These are phyloP conservation scores for Neospermospora avenae DNA, from an alignment of 2,329 filamentous ascomycete genomes.

Conservation along the genomic window DNA sequence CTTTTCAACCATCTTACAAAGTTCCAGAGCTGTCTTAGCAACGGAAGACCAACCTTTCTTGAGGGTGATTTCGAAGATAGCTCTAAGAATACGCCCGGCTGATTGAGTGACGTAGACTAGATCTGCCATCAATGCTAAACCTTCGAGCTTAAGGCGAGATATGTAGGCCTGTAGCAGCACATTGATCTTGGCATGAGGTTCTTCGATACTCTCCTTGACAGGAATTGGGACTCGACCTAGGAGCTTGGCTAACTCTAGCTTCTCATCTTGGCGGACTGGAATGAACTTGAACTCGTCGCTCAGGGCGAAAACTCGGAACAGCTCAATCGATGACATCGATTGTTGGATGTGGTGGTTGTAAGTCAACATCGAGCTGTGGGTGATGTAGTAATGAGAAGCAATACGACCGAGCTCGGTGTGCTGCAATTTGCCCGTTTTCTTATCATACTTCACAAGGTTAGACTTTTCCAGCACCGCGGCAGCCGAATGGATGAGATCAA, in stretches of 20 bases:
- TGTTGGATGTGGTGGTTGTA: slow-evolving; percentile 96
- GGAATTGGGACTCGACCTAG: slow-evolving; percentile 88
- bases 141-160: slow-evolving; percentile 88
- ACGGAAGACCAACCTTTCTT: slow-evolving; percentile 96
- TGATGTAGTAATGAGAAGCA: slow-evolving; percentile 98
- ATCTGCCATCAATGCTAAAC: slow-evolving; percentile 93
- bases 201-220: slow-evolving; percentile 96
- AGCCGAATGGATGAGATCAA: slow-evolving; percentile 95
- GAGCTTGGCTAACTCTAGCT: slow-evolving; percentile 90
- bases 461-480: slow-evolving; percentile 83
- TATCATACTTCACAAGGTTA: slow-evolving; percentile 90
- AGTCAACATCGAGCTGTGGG: slow-evolving; percentile 91
- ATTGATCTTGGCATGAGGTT: slow-evolving; percentile 97
- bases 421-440: slow-evolving; percentile 83
- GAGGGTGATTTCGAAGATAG: slow-evolving; percentile 94
- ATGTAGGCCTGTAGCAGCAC: slow-evolving; percentile 96
- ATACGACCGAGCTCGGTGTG: slow-evolving; percentile 93
- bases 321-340: slow-evolving; percentile 86
- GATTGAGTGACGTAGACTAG: slow-evolving; percentile 99
- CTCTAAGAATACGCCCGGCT: slow-evolving; percentile 89
- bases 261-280: slow-evolving; percentile 94
- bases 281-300: slow-evolving; percentile 99
- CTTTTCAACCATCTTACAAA: slow-evolving; percentile 99
- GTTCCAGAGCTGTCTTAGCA: slow-evolving; percentile 84
- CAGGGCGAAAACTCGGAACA: slow-evolving; percentile 93